Base-by-base conservation (phyloP, 768 basidiomycete genomes). In the Pleurotus giganteus region DNA sequence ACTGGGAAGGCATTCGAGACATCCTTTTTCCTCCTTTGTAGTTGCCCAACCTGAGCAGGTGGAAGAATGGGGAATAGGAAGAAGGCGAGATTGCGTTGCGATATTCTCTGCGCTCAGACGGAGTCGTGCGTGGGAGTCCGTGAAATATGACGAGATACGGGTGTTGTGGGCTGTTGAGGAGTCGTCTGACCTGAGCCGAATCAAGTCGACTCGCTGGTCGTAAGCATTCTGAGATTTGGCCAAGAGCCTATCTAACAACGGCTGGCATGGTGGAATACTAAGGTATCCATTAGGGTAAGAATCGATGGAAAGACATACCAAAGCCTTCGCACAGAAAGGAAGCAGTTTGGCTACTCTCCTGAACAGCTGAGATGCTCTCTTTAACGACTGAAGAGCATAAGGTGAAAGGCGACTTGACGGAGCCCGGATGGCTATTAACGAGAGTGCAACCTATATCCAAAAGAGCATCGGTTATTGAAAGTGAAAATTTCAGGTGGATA, bases 391-490 rank as follows among this genome's bases (percentile, higher is more conserved):
- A 28, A 88, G 69, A 2, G 86, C 87, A 64, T 77, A 77, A 11
- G 77, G 74, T 1, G 85, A 80, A 31, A 87, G 70, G 21, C 81
- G 74, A 13, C 80, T 76, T 9, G 77, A 76, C 4, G 86, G 85
- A 19, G 83, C 79, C 26, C 87, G 80, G 42, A 80, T 80, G 21
- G 86, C 79, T 57, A 88, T 75, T 49, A 89, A 68, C 7, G 84
- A 84, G 26, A 89, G 66, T 0, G 86, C 85, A 54, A 86, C 81
- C 85, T 84, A 44, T 3, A 6, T 5, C 31, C 52, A 34, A 2
- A 26, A 15, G 36, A 24, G 7, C 36, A 53, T 55, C 27, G 56
- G 27, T 43, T 17, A 37, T 45, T 24, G 19, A 31, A 39, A 5
- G 2, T 31, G 47, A 24, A 5, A 15, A 29, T 31, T 23, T 1